Conservation (phyloP, 2,329 filamentous ascomycete species). For the Sclerotinia borealis region DNA sequence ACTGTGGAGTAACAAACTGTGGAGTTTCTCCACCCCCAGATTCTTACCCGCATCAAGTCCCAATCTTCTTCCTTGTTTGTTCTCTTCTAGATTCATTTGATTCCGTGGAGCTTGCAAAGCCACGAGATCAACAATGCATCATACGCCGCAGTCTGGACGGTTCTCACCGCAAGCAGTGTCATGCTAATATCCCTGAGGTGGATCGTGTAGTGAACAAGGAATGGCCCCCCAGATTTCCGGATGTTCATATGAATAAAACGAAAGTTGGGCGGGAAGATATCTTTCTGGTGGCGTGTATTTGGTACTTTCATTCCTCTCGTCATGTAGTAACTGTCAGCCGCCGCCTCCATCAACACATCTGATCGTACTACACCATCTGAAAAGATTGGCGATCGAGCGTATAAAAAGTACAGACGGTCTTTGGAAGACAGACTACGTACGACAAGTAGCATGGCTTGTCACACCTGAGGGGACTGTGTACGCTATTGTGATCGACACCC, state of each 20-base stretch:
- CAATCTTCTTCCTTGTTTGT: background rate
- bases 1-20: background rate
- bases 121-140: background rate
- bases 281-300: background rate
- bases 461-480: background rate
- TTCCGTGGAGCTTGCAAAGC: background rate
- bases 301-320: background rate
- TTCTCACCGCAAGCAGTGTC: background rate
- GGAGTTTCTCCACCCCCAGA: too few relatives aligned
- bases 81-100: background rate
- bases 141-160: background rate
- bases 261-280: background rate
- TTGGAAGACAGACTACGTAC: background rate
- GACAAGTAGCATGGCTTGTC: background rate
- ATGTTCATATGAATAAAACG: background rate
- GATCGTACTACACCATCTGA: background rate
- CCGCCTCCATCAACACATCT: background rate
- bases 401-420: background rate
- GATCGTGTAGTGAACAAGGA: background rate
- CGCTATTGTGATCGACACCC: background rate
- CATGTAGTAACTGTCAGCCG: background rate
- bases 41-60: background rate
- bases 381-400: background rate
- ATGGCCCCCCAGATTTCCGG: background rate
- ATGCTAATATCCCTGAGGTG: background rate